A percentile compares a stretch with the other conserved stretches of the same genome.
Conservation (phyloP, 2,329 filamentous ascomycete species). For the Aspergillus sp. region DNA sequence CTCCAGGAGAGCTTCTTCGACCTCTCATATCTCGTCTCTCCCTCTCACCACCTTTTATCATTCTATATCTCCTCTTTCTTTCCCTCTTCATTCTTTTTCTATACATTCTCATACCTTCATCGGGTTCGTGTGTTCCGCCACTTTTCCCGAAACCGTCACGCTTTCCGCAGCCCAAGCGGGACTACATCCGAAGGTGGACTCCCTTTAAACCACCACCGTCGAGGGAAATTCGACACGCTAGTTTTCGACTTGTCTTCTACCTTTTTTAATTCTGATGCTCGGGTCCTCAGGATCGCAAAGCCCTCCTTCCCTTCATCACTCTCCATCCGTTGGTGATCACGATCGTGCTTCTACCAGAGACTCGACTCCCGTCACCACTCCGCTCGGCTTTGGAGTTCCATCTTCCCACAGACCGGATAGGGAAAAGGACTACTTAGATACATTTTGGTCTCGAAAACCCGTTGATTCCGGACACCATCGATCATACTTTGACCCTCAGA, state of each 20-base stretch:
- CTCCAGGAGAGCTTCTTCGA: not conserved
- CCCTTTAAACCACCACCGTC: slow-evolving; percentile 26
- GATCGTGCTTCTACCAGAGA: slow-evolving; percentile 47
- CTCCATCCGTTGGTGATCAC: slow-evolving; percentile 42
- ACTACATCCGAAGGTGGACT: slow-evolving; percentile 32
- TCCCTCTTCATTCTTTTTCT: not conserved
- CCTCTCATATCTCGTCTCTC: not conserved
- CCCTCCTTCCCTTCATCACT: slow-evolving; percentile 47
- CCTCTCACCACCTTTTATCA: not conserved
- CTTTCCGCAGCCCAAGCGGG: slow-evolving; percentile 27
- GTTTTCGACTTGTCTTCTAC: not conserved
- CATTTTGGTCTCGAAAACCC: slow-evolving; percentile 41
- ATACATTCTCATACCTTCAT: not conserved
- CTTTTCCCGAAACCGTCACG: slow-evolving; percentile 25
- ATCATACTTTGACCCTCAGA: slow-evolving; percentile 26
- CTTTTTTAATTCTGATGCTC: slow-evolving; percentile 41
- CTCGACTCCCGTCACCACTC: slow-evolving; percentile 42
- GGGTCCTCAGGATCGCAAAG: slow-evolving; percentile 40
- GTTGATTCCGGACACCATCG: slow-evolving; percentile 21
- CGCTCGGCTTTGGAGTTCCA: slow-evolving; percentile 42
- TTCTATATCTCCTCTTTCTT: not conserved
- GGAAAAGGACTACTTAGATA: slow-evolving; percentile 32
- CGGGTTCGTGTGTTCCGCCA: slow-evolving; percentile 15
- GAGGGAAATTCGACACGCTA: slow-evolving; percentile 12
- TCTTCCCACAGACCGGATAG: slow-evolving; percentile 34